These are phyloP conservation scores for Phytophthora cryptogea DNA, from an alignment of 352 stramenopile species.

Conservation along the genomic window DNA sequence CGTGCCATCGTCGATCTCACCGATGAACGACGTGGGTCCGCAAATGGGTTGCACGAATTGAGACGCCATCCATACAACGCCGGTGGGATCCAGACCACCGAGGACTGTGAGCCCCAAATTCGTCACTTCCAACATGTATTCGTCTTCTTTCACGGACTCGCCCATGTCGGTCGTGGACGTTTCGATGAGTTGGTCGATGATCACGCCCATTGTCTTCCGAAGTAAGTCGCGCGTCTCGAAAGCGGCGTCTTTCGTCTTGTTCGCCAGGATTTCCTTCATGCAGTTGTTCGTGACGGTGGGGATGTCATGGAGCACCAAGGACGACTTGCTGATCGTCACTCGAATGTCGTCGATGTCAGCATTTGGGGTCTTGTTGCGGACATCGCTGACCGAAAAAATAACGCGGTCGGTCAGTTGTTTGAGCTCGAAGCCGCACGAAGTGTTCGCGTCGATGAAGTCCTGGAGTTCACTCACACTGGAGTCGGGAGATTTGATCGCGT, in stretches of 20 bases:
- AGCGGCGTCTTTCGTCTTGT: slow-evolving; percentile 17
- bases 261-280: slow-evolving; percentile 23
- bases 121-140: slow-evolving; percentile 43
- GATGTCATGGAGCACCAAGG: slow-evolving; percentile 22
- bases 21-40: slow-evolving; percentile 46
- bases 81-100: slow-evolving; percentile 50
- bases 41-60: slow-evolving; percentile 64
- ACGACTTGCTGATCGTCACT: slow-evolving; percentile 18
- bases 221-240: slow-evolving; percentile 31
- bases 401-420: slow-evolving; percentile 24
- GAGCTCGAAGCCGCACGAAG: slow-evolving; percentile 25
- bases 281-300: slow-evolving; percentile 26
- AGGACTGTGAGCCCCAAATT: slow-evolving; percentile 49
- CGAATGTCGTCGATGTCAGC: slow-evolving; percentile 18
- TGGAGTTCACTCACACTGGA: slow-evolving; percentile 19
- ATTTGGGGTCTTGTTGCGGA: slow-evolving; percentile 21
- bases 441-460: slow-evolving; percentile 20
- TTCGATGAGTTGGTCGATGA: slow-evolving; percentile 25
- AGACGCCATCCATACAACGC: slow-evolving; percentile 42
- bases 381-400: slow-evolving; percentile 17
- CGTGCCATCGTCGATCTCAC: slow-evolving; percentile 51
- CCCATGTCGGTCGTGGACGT: slow-evolving; percentile 26
- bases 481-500: slow-evolving; percentile 9
- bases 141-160: slow-evolving; percentile 13
- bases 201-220: slow-evolving; percentile 26